Evolutionary conservation across 768 basidiomycete genomes (phyloP), one percentile per base, ranked within the genome.

Genomic region (Agrocybe praecox): DNA sequence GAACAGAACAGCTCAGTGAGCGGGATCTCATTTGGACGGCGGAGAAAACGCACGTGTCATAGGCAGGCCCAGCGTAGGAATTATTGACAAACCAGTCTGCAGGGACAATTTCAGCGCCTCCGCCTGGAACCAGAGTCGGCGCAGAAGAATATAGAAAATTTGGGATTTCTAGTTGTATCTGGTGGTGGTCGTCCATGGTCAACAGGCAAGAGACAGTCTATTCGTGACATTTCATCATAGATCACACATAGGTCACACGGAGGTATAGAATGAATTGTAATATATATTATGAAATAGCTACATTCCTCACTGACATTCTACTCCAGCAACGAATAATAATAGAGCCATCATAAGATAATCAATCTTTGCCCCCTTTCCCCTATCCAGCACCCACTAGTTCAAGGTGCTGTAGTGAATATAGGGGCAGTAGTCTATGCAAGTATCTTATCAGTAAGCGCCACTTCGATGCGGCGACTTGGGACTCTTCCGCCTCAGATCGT

Each of bases 351-450:
- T 53, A 46, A 59, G 60, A 49, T 59, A 57, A 22, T 84, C 62
- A 57, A 80, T 89, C 74, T 90, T 60, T 86, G 87, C 89, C 88
- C 83, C 85, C 64, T 87, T 91, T 90, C 88, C 89, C 89, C 89
- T 90, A 87, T 66, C 87, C 87, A 78, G 68, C 72, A 73, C 68
- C 80, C 77, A 79, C 74, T 67, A 59, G 55, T 65, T 69, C 67
- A 72, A 78, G 81, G 79, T 81, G 83, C 76, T 69, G 87, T 88
- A 88, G 87, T 88, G 86, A 89, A 89, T 88, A 86, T 72, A 77
- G 77, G 82, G 86, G 80, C 69, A 61, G 36, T 40, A 14, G 5
- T 7, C 33, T 7, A 40, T 6, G n/a, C 6, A 40, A n/a, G 26
- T 5, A 29, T 29, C 26, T 29, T 6, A 40, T 46, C 45, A 26